Conservation (phyloP, 495 filamentous ascomycete genomes). For the Monascus purpureus region DNA sequence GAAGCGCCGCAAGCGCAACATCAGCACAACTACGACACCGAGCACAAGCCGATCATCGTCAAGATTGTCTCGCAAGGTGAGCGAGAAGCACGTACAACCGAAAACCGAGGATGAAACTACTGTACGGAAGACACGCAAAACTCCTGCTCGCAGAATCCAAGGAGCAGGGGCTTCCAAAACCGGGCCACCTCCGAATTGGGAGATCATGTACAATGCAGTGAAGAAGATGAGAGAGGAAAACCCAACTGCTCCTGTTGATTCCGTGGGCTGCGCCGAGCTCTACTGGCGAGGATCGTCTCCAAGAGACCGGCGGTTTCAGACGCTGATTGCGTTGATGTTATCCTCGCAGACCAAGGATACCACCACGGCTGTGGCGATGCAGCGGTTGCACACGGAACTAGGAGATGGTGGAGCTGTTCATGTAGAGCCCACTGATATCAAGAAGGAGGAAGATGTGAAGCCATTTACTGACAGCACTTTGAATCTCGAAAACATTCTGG, state of each 20-base stretch:
- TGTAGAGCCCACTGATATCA: conserved; percentile 2
- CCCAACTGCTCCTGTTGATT: conserved; percentile 82
- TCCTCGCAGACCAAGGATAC: conserved; percentile 94
- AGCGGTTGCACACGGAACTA: conserved; percentile 59
- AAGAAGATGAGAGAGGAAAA: conserved; percentile 61
- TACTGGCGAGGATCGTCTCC: conserved; percentile 26
- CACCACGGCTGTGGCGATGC: conserved; percentile 76
- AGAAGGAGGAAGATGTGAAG: conserved; percentile 9
- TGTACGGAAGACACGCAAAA: conserved; percentile 30
- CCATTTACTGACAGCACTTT: conserved; percentile 35
- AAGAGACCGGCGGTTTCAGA: conserved; percentile 72
- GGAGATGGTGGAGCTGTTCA: conserved; percentile 20
- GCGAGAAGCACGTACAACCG: conserved; percentile 2
- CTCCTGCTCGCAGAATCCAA: conserved; percentile 51
- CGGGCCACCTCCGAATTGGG: conserved; percentile 69
- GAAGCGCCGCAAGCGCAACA: conserved; percentile 39
- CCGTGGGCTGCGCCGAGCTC: conserved; percentile 88
- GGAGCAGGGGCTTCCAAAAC: conserved; percentile 40
- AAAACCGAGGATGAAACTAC: conserved; percentile 2
- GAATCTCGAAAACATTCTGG: conserved; percentile 67
- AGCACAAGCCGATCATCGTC: conserved; percentile 5
- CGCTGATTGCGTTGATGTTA: conserved; percentile 88
- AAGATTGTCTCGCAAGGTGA: not conserved
- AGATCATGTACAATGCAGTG: conserved; percentile 63
- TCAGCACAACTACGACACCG: conserved; percentile 7